A percentile compares a stretch with the other conserved stretches of the same genome.
Conservation (phyloP, 345 rosid species). For the Trapa bicornis region DNA sequence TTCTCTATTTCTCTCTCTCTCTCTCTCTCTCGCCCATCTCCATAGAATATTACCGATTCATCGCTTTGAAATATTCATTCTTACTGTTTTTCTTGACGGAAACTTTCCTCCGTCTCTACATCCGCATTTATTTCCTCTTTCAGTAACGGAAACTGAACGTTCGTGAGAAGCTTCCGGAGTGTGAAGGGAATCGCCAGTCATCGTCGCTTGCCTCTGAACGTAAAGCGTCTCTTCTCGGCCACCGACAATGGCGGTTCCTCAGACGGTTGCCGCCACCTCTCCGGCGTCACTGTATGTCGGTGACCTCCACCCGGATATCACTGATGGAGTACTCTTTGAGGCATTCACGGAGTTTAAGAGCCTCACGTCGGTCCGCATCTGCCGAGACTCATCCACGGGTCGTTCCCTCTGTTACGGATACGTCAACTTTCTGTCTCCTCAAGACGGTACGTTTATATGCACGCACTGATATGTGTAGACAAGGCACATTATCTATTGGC, state of each 20-base stretch:
- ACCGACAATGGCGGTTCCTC: conserved; percentile 32
- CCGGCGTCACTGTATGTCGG: conserved; percentile 56
- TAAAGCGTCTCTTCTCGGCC: background rate
- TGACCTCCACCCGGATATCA: conserved; percentile 51
- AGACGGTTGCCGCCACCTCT: conserved; percentile 22
- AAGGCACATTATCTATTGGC: background rate
- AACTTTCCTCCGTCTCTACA: conserved; percentile 3
- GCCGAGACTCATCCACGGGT: conserved; percentile 43
- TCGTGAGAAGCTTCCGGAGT: background rate
- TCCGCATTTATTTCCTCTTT: conserved; percentile 1
- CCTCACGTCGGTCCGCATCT: conserved; percentile 60
- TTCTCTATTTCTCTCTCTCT: background rate
- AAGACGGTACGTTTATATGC: conserved; percentile 30
- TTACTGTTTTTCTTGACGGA: background rate
- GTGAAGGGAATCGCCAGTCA: background rate
- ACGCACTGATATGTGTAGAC: background rate
- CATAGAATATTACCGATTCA: background rate
- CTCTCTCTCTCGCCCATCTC: conserved; percentile 7
- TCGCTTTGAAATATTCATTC: conserved; percentile 1
- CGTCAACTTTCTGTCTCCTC: conserved; percentile 55
- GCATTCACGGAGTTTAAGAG: conserved; percentile 49
- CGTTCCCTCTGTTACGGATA: conserved; percentile 73
- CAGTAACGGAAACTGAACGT: background rate
- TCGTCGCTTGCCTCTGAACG: background rate
- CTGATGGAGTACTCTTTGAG: conserved; percentile 37